These are phyloP conservation scores for Tricholomella constricta DNA, from an alignment of 768 basidiomycete genomes.

Conservation along the genomic window DNA sequence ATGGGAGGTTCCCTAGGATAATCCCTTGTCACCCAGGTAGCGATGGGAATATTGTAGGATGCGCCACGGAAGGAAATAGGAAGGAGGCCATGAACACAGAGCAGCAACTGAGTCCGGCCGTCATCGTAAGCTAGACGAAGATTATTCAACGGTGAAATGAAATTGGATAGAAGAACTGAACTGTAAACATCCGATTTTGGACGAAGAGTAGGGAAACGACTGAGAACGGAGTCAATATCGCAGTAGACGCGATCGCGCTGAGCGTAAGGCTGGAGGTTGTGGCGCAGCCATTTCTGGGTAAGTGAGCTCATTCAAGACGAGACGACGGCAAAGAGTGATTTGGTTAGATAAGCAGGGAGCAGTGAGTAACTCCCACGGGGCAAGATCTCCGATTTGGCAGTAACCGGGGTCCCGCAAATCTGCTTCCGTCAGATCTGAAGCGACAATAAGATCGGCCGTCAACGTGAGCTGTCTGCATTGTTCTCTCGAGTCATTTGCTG, in stretches of 20 bases:
- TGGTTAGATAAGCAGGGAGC: slow-evolving; percentile 4
- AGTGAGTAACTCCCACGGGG: slow-evolving; percentile 9
- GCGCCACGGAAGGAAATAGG: slow-evolving; percentile 78
- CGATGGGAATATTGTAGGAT: slow-evolving; percentile 92
- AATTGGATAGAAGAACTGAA: slow-evolving; percentile 30
- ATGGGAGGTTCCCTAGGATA: slow-evolving; percentile 86
- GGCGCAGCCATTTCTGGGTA: slow-evolving; percentile 66
- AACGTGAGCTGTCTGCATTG: slow-evolving; percentile 17
- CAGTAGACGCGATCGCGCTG: slow-evolving; percentile 56
- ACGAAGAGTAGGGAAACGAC: slow-evolving; percentile 54
- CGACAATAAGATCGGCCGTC: slow-evolving; percentile 20
- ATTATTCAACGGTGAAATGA: slow-evolving; percentile 13
- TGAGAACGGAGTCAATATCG: slow-evolving; percentile 65
- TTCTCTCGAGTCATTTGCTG: slow-evolving; percentile 18
- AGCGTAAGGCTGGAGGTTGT: slow-evolving; percentile 60
- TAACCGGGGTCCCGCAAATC: slow-evolving; percentile 21
- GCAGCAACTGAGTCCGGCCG: slow-evolving; percentile 87
- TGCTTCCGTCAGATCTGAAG: slow-evolving; percentile 23
- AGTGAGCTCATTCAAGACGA: slow-evolving; percentile 29
- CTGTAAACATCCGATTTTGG: slow-evolving; percentile 86
- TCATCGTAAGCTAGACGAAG: slow-evolving; percentile 79
- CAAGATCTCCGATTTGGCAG: slow-evolving; percentile 9
- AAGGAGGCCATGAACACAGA: slow-evolving; percentile 89
- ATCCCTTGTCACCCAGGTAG: slow-evolving; percentile 83
- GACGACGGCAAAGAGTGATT: not conserved